Percentiles rank a stretch among this genome's conserved stretches.
Conservation (phyloP, 192 early-diverging fungal species). For the Coemansia sp. region DNA sequence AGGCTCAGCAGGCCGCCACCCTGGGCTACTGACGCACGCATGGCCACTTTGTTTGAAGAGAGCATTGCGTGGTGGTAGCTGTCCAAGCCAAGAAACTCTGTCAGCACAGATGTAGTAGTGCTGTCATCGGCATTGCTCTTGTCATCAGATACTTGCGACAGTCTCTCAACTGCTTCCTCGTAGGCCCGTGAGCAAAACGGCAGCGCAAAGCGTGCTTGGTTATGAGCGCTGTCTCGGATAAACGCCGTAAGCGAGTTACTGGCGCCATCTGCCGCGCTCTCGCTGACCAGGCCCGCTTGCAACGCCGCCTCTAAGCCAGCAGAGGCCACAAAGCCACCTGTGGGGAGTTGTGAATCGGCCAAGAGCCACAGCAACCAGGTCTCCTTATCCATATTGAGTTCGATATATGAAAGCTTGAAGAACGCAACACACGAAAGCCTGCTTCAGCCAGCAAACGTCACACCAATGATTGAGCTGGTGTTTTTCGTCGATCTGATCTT, state of each 20-base stretch:
- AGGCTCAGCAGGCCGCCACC: slow-evolving; percentile 52
- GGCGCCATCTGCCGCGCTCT: slow-evolving; percentile 23
- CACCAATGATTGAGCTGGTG: no score
- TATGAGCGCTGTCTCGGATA: slow-evolving; percentile 63
- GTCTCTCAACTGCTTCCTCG: slow-evolving; percentile 6
- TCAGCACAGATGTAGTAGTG: not conserved
- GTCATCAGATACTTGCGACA: slow-evolving; percentile 26
- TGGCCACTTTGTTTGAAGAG: slow-evolving; percentile 42
- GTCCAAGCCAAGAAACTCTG: slow-evolving; percentile 22
- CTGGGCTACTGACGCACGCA: slow-evolving; percentile 53
- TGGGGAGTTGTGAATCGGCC: slow-evolving; percentile 91
- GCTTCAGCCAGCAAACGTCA: no score
- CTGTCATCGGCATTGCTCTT: slow-evolving; percentile 15
- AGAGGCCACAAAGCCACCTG: slow-evolving; percentile 94
- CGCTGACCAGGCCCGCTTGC: slow-evolving; percentile 65
- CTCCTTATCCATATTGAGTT: slow-evolving; percentile 38
- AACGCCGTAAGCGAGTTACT: slow-evolving; percentile 48
- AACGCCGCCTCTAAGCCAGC: slow-evolving; percentile 85
- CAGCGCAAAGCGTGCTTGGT: slow-evolving; percentile 68
- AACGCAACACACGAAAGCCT: no score
- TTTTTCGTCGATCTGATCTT: not conserved
- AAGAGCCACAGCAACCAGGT: slow-evolving; percentile 83
- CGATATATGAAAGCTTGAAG: no score
- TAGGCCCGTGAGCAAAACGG: slow-evolving; percentile 64
- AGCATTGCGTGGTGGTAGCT: slow-evolving; percentile 48